Evolutionary conservation across 305 asterid species (phyloP).

Genomic region (Fraxinus xanthoxyloides): DNA sequence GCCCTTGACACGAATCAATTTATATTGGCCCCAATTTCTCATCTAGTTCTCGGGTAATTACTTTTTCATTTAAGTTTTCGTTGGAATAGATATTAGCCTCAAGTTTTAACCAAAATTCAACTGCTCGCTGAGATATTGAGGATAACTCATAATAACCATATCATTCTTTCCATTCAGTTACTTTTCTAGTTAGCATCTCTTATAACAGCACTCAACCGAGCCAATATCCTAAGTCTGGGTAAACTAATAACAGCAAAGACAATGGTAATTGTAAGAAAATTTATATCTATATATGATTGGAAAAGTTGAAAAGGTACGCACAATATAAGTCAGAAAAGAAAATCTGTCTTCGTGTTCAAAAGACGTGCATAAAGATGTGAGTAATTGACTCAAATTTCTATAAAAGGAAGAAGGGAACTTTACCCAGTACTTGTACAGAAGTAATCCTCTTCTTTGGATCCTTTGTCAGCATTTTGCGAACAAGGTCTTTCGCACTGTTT

Average conservation of each 20-base stretch:
- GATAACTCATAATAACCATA: not conserved
- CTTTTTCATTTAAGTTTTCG: not conserved
- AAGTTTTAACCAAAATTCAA: not conserved
- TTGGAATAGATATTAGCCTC: not conserved
- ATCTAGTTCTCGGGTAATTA: not conserved
- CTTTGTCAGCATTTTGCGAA: conserved; percentile 57
- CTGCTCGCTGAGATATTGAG: not conserved
- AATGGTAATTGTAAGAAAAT: not conserved
- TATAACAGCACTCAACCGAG: not conserved
- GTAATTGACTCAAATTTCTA: conserved; percentile 1
- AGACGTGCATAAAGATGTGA: not conserved
- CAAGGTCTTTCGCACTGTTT: conserved; percentile 63
- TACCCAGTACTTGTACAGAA: conserved; percentile 65
- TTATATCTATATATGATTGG: not conserved
- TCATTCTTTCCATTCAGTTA: not conserved
- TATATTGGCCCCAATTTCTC: not conserved
- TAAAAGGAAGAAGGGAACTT: conserved; percentile 4
- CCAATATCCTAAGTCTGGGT: not conserved
- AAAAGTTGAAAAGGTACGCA: not conserved
- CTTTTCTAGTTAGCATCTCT: not conserved
- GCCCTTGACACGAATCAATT: not conserved
- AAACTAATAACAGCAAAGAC: not conserved
- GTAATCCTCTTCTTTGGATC: conserved; percentile 60
- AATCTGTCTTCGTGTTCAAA: not conserved
- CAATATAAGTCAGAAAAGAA: not conserved